Evolutionary conservation across 148 eudicot genomes (phyloP), one percentile per base, ranked within the genome.

Genomic region (Rhododendron simsii): DNA sequence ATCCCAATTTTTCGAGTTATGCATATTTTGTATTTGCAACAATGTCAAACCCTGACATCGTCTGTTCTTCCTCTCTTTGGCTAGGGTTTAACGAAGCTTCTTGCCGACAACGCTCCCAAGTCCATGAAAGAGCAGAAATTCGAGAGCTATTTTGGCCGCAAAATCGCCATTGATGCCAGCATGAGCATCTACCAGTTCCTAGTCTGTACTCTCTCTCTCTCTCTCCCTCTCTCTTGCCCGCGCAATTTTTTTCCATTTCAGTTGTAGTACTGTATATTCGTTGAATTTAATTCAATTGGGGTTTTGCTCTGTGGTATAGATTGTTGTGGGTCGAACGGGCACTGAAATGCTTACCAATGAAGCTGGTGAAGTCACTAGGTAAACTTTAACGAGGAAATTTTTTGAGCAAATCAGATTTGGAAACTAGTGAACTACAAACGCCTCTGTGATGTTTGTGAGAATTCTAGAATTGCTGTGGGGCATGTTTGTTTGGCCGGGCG

Each of bases 161-260:
- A 91, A 89, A 91, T 98, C 86, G 98, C 99, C 28, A 91, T 98
- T 81, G 99, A 98, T 87, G 99, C 99, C 86, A 95, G 98, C 94
- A 98, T 98, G 99, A 98, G 99, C 95, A 98, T 98, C 78, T 98
- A 98, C 87, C 99, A 98, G 85, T 98, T 98, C 84, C 94, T 98
- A 39, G 99, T 98, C 44, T 59, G 92, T 87, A 55, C 35, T 2
- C 48, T 12, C 45, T 67, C 39, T 53, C 67, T 10, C 35, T 84
- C 74, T 48, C n/a, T 77, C 35, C 1, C 1, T 33, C 67, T 61
- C 11, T 23, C 28, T 23, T 2, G 0, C 5, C 67, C 30, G 7
- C 2, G 6, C 20, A 33, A 20, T 50, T 20, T 12, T 4, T 47
- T n/a, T 30, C 23, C 73, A 50, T 16, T 41, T 35, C 16, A 16